Evolutionary conservation across 768 basidiomycete genomes (phyloP), one percentile per base, ranked within the genome.

Genomic region (Psilocybe cubensis): DNA sequence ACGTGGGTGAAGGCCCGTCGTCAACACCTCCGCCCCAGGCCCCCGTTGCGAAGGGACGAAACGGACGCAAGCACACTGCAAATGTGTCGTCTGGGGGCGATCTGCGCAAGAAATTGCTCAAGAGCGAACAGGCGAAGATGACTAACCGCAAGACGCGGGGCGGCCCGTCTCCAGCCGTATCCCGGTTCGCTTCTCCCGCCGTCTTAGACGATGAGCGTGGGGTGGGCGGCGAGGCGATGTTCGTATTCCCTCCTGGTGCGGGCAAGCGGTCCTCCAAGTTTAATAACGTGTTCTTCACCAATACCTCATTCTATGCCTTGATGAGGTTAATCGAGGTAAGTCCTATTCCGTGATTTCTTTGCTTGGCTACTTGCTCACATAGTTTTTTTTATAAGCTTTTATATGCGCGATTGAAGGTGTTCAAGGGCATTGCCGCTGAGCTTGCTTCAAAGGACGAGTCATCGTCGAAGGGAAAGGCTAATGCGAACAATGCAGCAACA

Each of bases 241-340:
- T 59, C 33, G 52, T 54, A 12, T 50, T 38, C n/a, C 52, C 52
- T 24, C 38, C 35, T 54, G 58, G 49, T 12, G 57, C 63, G 14
- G 59, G 56, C 23, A 65, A 66, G 46, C 40, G 65, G 52, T 58
- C 68, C 43, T 58, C 68, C 27, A 68, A 83, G 55, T 79, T 81
- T 48, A 80, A 82, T 44, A 69, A 74, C 62, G 81, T 86, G 31
- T 94, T 98, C 74, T 98, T 93, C 73, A 86, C 88, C 57, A 98
- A 97, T 73, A 94, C 92, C 18, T 80, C 86, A 21, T 93, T 93
- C 67, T 99, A 98, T 76, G 83, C 85, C 9, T 74, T 98, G 21
- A 73, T 98, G 64, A 85, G 96, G 29, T 76, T 96, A 47, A 71
- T 98, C 40, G 91, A 98, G 86, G 96, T 94, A 40, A 6, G 58